Percentiles rank a stretch among this genome's conserved stretches.
Conservation (phyloP, 2,329 filamentous ascomycete genomes). For the Botrytis cinerea region DNA sequence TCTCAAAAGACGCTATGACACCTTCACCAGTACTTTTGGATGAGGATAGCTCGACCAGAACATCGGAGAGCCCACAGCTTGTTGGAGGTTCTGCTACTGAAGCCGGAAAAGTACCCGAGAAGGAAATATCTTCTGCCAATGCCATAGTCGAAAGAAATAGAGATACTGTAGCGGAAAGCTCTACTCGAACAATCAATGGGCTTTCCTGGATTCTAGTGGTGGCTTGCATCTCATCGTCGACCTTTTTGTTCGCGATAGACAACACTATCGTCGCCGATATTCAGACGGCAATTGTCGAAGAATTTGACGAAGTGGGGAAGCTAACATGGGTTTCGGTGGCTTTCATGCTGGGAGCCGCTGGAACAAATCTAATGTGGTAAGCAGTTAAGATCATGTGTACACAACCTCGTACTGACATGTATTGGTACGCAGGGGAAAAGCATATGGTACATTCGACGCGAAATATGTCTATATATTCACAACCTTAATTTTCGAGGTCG, state of each 20-base stretch:
- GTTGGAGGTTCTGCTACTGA: not conserved
- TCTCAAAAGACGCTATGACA: not conserved
- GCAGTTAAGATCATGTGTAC: not conserved
- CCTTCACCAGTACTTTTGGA: not conserved
- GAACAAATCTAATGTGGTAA: not conserved
- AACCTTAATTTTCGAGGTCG: slow-evolving; percentile 32
- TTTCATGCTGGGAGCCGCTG: slow-evolving; percentile 43
- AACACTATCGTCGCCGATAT: slow-evolving; percentile 47
- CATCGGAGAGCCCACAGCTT: not conserved
- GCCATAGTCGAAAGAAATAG: not conserved
- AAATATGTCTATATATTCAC: slow-evolving; percentile 33
- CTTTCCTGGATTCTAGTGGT: not conserved
- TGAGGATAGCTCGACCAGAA: not conserved
- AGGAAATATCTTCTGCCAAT: not conserved
- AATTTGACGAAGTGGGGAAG: slow-evolving; percentile 42
- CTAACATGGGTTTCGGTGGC: slow-evolving; percentile 46
- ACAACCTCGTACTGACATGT: not conserved
- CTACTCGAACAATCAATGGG: not conserved
- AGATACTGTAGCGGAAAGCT: not conserved
- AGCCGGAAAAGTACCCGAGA: not conserved
- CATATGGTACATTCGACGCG: slow-evolving; percentile 33
- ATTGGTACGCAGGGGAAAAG: slow-evolving; percentile 28
- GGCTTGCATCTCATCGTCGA: slow-evolving; percentile 19
- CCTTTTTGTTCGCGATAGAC: slow-evolving; percentile 17
- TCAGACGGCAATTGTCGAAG: slow-evolving; percentile 45